Evolutionary conservation across 2,329 filamentous ascomycete genomes (phyloP).

Genomic region (Aspergillus candidus): DNA sequence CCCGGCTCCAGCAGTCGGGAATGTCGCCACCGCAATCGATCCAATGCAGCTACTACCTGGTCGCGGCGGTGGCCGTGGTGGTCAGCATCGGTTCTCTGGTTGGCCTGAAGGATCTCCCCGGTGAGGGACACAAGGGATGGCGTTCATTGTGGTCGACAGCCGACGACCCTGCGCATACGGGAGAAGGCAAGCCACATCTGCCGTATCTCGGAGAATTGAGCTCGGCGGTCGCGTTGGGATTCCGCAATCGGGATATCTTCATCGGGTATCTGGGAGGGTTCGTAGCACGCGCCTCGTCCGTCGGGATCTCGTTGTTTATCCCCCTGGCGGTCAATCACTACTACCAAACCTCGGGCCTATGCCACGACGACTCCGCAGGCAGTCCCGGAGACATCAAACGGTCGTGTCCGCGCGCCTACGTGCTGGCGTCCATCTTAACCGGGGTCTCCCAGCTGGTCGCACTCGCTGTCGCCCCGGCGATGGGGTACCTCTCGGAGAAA

Average conservation of each 20-base stretch:
- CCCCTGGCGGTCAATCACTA: slow-evolving; percentile 89
- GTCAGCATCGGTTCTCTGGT: slow-evolving; percentile 72
- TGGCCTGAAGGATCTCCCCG: slow-evolving; percentile 61
- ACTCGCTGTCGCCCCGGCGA: slow-evolving; percentile 75
- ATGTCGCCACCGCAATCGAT: slow-evolving; percentile 69
- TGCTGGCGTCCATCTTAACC: slow-evolving; percentile 78
- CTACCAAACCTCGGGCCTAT: slow-evolving; percentile 75
- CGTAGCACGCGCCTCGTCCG: slow-evolving; percentile 87
- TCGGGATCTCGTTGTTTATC: slow-evolving; percentile 91
- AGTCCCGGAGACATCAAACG: slow-evolving; percentile 63
- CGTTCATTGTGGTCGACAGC: slow-evolving; percentile 40
- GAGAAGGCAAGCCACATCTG: slow-evolving; percentile 8
- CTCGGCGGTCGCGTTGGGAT: slow-evolving; percentile 62
- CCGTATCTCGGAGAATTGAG: slow-evolving; percentile 51
- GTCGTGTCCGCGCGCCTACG: slow-evolving; percentile 79
- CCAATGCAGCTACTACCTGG: slow-evolving; percentile 79
- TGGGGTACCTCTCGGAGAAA: slow-evolving; percentile 76
- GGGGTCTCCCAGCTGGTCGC: slow-evolving; percentile 84
- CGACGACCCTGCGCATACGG: slow-evolving; percentile 1
- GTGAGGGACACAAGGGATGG: slow-evolving; percentile 74
- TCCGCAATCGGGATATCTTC: slow-evolving; percentile 69
- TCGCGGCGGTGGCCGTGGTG: slow-evolving; percentile 63
- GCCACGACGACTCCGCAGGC: slow-evolving; percentile 44
- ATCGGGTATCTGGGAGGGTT: slow-evolving; percentile 91
- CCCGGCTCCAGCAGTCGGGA: slow-evolving; percentile 68